Percentiles rank a stretch among this genome's conserved stretches.
Evolutionary conservation across 2,329 filamentous ascomycete species (phyloP).

Genomic region (Capronia americana): DNA sequence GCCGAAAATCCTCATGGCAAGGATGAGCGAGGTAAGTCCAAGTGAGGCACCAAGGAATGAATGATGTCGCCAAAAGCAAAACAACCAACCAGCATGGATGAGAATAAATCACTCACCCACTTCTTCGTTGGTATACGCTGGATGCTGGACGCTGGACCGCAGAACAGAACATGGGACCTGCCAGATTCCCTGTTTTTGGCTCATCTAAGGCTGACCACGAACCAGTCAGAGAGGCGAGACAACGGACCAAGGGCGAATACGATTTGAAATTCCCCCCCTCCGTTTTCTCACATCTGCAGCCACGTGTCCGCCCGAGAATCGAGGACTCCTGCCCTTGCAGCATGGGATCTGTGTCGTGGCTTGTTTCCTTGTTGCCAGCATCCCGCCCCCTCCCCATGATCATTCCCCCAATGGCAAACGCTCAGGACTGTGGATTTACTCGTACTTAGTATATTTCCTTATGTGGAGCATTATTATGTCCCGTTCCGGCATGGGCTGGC

Average conservation of each 20-base stretch:
- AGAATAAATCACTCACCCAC: not conserved
- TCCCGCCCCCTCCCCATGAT: not conserved
- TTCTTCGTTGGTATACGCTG: not conserved
- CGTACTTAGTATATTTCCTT: not conserved
- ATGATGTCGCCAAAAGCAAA: not conserved
- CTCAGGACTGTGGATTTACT: not conserved
- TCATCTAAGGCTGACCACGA: not conserved
- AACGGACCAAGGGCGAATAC: not conserved
- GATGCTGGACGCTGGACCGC: not conserved
- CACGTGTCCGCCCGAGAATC: slow-evolving; percentile 31
- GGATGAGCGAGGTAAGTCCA: not conserved
- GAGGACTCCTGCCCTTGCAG: slow-evolving; percentile 24
- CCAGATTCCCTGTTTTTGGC: not conserved
- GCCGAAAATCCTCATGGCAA: not conserved
- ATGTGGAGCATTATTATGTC: not conserved
- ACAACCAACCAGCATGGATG: not conserved
- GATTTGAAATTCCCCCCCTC: not conserved
- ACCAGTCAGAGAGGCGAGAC: not conserved
- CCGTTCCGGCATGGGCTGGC: not conserved
- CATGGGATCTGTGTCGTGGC: slow-evolving; percentile 16
- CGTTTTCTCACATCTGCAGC: slow-evolving; percentile 7
- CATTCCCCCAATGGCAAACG: not conserved
- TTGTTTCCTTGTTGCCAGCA: not conserved
- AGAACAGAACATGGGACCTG: not conserved
- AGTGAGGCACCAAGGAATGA: not conserved